Percentiles rank a stretch among this genome's conserved stretches.
Conservation (phyloP, 1,139 yeast species). For the Yamadazyma blattariae region DNA sequence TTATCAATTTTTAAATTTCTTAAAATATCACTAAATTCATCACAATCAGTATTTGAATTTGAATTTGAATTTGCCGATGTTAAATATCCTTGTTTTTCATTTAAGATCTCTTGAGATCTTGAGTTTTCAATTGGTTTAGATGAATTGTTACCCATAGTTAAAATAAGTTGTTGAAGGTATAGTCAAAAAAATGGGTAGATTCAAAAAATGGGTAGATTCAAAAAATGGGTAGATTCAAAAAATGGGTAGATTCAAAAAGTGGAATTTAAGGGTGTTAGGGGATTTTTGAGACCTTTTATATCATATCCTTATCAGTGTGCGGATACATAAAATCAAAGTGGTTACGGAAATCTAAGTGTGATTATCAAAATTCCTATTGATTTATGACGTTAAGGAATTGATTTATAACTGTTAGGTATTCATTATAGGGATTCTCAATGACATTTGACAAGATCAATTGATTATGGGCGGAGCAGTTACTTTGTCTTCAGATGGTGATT, state of each 20-base stretch:
- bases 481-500: too few species aligned
- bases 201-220: neutral
- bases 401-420: too few species aligned
- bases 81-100: constrained; percentile 1
- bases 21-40: constrained; percentile 3
- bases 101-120: neutral
- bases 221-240: too few species aligned
- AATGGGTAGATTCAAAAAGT: too few species aligned
- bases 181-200: neutral
- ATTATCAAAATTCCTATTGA: too few species aligned
- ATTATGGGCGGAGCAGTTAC: too few species aligned
- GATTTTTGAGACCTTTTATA: neutral
- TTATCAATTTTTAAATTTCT: constrained; percentile 3
- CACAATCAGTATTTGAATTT: neutral
- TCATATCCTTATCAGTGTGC: constrained; percentile 2
- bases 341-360: too few species aligned
- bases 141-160: constrained; percentile 3
- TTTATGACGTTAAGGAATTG: too few species aligned
- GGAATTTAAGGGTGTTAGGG: neutral
- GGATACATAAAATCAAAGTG: neutral
- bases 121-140: constrained; percentile 1
- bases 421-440: too few species aligned
- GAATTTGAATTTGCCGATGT: too few species aligned
- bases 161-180: neutral
- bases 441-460: too few species aligned